Conservation (phyloP, 2,329 filamentous ascomycete species). For the Penicillium sp. region DNA sequence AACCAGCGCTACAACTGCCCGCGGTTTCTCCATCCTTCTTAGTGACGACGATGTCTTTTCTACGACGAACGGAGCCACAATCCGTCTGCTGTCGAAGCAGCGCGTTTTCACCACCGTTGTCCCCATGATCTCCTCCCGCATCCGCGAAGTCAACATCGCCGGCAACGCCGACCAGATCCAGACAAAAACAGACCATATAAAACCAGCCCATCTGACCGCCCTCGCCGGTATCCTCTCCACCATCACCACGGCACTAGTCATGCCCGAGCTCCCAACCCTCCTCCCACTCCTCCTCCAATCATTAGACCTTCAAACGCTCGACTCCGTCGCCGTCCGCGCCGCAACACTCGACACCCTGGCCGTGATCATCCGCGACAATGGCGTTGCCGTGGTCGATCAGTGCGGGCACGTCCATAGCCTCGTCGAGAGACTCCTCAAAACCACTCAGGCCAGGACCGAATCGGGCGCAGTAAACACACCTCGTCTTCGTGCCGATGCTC, state of each 20-base stretch:
- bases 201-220: conserved; percentile 60
- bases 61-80: conserved; percentile 56
- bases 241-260: conserved; percentile 56
- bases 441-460: conserved; percentile 25
- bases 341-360: conserved; percentile 58
- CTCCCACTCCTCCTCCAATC: conserved; percentile 60
- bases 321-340: conserved; percentile 53
- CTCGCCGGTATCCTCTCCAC: conserved; percentile 58
- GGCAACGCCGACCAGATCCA: conserved; percentile 29
- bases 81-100: conserved; percentile 61
- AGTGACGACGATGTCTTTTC: conserved; percentile 58
- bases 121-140: conserved; percentile 52
- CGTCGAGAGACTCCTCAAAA: conserved; percentile 53
- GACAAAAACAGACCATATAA: conserved; percentile 35
- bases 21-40: conserved; percentile 57
- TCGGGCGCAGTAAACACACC: conserved; percentile 21
- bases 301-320: conserved; percentile 50
- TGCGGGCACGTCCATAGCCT: conserved; percentile 56
- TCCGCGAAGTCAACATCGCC: conserved; percentile 42
- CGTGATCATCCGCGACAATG: conserved; percentile 55
- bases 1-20: conserved; percentile 51
- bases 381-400: conserved; percentile 46
- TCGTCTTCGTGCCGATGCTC: conserved; percentile 33
- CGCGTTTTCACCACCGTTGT: conserved; percentile 58
- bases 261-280: conserved; percentile 55